These are phyloP conservation scores for Aspergillus puulaauensis DNA, from an alignment of 2,329 filamentous ascomycete genomes.

Conservation along the genomic window DNA sequence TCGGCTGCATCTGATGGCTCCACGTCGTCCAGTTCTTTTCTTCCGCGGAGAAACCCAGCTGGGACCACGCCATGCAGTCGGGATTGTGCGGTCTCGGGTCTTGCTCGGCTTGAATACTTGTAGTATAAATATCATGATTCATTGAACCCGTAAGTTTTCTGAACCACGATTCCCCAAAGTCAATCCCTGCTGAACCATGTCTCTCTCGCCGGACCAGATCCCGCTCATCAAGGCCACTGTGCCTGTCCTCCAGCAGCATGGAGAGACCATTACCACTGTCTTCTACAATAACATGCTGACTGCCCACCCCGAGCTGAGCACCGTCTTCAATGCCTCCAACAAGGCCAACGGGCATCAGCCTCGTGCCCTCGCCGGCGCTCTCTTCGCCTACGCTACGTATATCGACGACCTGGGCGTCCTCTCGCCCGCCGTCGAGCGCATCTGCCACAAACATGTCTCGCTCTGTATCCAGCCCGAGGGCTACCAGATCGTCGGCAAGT, in stretches of 20 bases:
- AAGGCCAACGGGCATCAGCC: conserved; percentile 69
- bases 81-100: no score
- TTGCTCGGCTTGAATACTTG: no score
- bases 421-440: conserved; percentile 60
- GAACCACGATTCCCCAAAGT: background rate
- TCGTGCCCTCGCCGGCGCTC: conserved; percentile 65
- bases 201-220: conserved; percentile 62
- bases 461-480: conserved; percentile 68
- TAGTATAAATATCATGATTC: conserved; percentile 4
- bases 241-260: conserved; percentile 66
- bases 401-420: conserved; percentile 67
- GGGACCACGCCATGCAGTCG: no score
- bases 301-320: conserved; percentile 65
- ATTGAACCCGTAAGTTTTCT: background rate
- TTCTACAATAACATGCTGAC: conserved; percentile 71
- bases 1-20: no score
- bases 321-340: conserved; percentile 70
- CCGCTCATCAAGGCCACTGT: conserved; percentile 69
- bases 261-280: conserved; percentile 65
- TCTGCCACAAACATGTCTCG: conserved; percentile 74
- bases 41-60: no score
- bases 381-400: conserved; percentile 70
- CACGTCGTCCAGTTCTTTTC: no score
- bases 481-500: conserved; percentile 68
- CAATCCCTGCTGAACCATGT: conserved; percentile 17